phyloP scores from a whole-genome alignment of 495 filamentous ascomycete species.

The Tuber aestivum region DNA sequence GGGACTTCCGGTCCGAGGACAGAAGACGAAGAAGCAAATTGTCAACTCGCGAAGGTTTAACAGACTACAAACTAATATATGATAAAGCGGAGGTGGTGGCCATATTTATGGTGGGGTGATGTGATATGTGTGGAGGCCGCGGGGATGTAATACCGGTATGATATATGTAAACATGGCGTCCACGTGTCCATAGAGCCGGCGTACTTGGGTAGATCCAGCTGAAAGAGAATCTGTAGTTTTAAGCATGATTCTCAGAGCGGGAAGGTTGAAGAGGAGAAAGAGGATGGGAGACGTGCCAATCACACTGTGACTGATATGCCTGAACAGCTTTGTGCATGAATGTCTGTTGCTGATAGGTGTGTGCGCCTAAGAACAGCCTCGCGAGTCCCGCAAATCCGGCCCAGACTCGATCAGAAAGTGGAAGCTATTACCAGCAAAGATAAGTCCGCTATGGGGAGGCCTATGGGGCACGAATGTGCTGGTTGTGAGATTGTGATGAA shows the following conservation, averaged over 20 bases:
- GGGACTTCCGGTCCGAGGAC: slow-evolving; percentile 45
- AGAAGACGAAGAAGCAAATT: slow-evolving; percentile 74
- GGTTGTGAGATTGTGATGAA: neutral
- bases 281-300: neutral
- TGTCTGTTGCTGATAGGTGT: neutral
- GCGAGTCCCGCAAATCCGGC: neutral
- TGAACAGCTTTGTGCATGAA: neutral
- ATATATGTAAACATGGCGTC: slow-evolving; percentile 4
- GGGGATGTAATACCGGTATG: neutral
- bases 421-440: neutral
- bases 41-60: slow-evolving; percentile 74
- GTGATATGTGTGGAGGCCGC: neutral
- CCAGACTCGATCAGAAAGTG: neutral
- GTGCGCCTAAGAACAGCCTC: no score
- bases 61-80: slow-evolving; percentile 52
- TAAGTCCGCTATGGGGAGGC: neutral
- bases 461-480: neutral
- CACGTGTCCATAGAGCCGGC: neutral
- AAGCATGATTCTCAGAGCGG: neutral
- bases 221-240: neutral
- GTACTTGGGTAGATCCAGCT: no score
- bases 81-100: neutral
- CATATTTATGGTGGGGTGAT: neutral
- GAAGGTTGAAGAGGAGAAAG: neutral
- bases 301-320: neutral